Evolutionary conservation across 1,139 yeast genomes (phyloP).

Genomic region (Scheffersomyces cryptocercus): DNA sequence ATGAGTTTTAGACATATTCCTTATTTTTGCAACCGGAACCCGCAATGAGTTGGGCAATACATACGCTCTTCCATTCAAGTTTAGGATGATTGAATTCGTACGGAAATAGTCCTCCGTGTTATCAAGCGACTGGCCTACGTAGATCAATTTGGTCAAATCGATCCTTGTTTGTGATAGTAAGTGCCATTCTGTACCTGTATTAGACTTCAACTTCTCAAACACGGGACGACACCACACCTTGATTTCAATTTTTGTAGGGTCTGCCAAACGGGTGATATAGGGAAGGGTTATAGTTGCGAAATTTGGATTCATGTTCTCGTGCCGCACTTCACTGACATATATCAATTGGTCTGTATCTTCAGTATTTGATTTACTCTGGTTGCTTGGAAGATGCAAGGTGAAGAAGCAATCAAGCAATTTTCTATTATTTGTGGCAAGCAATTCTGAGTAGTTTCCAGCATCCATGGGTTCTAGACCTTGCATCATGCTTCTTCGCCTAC

Average conservation of each 20-base stretch:
- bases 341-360: slow-evolving; percentile 18
- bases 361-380: background rate
- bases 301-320: slow-evolving; percentile 27
- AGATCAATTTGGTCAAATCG: slow-evolving; percentile 19
- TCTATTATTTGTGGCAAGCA: slow-evolving; percentile 10
- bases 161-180: slow-evolving; percentile 20
- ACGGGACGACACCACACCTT: slow-evolving; percentile 26
- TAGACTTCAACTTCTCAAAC: background rate
- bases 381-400: slow-evolving; percentile 22
- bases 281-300: slow-evolving; percentile 34
- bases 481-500: slow-evolving; percentile 11
- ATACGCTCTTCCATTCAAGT: slow-evolving; percentile 24
- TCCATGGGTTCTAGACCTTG: slow-evolving; percentile 11
- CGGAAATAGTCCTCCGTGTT: slow-evolving; percentile 20
- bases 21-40: slow-evolving; percentile 3
- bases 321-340: slow-evolving; percentile 38
- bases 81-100: slow-evolving; percentile 27
- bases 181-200: slow-evolving; percentile 1
- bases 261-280: slow-evolving; percentile 3
- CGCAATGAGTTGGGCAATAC: slow-evolving; percentile 17
- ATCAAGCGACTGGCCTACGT: slow-evolving; percentile 12
- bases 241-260: slow-evolving; percentile 13
- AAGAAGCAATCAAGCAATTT: slow-evolving; percentile 29
- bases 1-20: background rate
- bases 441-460: slow-evolving; percentile 12